Evolutionary conservation across 169 alveolate genomes (phyloP).

Genomic region (Eimeria sp.): DNA sequence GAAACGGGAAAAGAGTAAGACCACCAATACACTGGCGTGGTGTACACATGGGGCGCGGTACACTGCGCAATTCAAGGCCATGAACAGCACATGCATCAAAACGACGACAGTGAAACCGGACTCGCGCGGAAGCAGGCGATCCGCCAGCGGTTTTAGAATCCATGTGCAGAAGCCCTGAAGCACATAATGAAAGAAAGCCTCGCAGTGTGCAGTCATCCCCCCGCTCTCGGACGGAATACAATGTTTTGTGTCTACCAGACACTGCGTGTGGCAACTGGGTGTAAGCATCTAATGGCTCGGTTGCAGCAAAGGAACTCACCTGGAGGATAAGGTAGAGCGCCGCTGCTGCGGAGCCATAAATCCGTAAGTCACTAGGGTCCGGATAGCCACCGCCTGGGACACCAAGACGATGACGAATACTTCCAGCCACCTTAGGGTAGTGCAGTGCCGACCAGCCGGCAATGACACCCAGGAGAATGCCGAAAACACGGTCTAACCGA

Average conservation of each 20-base stretch:
- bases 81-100: neutral
- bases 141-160: slow-evolving; percentile 78
- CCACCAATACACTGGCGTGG: neutral
- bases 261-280: neutral
- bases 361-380: slow-evolving; percentile 74
- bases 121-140: slow-evolving; percentile 79
- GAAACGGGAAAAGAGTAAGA: neutral
- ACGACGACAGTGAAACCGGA: neutral
- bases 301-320: neutral
- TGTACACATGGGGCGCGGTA: neutral
- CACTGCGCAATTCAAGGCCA: neutral
- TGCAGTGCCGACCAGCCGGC: slow-evolving; percentile 69
- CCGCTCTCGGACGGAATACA: neutral
- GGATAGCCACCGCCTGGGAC: slow-evolving; percentile 76
- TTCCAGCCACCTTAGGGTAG: slow-evolving; percentile 75
- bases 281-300: neutral
- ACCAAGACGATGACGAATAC: slow-evolving; percentile 70
- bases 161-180: slow-evolving; percentile 81
- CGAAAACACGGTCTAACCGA: slow-evolving; percentile 76
- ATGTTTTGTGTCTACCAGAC: neutral
- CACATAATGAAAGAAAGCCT: neutral
- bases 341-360: slow-evolving; percentile 70
- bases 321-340: slow-evolving; percentile 41
- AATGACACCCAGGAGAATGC: slow-evolving; percentile 71
- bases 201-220: neutral